These are phyloP conservation scores for Pleurozium schreberi DNA, from an alignment of 225 moss, liverwort and hornwort genomes.

Conservation along the genomic window DNA sequence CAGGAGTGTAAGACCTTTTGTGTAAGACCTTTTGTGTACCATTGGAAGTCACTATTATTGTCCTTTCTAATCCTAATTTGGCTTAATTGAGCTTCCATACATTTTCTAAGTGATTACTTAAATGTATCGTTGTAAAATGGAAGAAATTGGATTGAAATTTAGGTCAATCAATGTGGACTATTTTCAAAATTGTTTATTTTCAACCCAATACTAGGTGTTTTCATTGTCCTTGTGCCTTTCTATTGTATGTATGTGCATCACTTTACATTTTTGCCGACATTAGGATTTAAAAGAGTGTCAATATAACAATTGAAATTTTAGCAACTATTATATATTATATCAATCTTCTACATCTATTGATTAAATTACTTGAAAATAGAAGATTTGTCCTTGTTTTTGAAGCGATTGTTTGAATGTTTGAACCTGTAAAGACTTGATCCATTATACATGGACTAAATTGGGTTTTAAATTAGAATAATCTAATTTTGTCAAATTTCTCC, in stretches of 20 bases:
- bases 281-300: no score
- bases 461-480: neutral
- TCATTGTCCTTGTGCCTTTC: neutral
- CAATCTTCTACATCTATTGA: neutral
- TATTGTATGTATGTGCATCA: neutral
- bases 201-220: neutral
- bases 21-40: neutral
- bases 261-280: neutral
- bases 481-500: neutral
- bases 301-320: neutral
- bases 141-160: neutral
- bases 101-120: neutral
- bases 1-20: neutral
- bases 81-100: no score
- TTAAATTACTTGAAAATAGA: neutral
- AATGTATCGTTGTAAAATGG: neutral
- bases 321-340: neutral
- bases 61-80: neutral
- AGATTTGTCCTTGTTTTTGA: fast-evolving
- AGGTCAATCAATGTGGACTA: neutral
- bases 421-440: neutral
- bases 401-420: neutral
- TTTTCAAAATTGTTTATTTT: neutral
- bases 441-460: neutral
- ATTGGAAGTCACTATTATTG: neutral